Percentiles rank a stretch among this genome's conserved stretches.
These are phyloP conservation scores for Quercus lobata DNA, from an alignment of 331 rosid genomes.

Conservation along the genomic window DNA sequence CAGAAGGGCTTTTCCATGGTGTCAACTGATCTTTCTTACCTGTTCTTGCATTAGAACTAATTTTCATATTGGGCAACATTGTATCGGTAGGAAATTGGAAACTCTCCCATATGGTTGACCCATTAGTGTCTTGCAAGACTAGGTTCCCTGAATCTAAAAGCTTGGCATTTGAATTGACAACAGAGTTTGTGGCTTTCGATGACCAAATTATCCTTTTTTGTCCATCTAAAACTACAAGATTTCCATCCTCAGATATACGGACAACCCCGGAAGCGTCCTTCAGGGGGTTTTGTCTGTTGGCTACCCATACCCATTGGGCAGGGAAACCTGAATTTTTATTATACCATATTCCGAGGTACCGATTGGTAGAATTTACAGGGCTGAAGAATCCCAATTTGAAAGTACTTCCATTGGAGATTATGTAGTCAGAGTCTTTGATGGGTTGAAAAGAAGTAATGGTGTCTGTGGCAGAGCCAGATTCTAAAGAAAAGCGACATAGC, in stretches of 20 bases:
- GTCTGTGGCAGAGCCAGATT: not conserved
- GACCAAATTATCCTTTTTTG: not conserved
- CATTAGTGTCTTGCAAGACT: not conserved
- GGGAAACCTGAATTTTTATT: not conserved
- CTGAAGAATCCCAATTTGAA: not conserved
- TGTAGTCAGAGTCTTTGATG: not conserved
- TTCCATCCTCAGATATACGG: not conserved
- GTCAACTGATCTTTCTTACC: not conserved
- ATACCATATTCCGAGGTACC: not conserved
- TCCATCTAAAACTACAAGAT: constrained; percentile 9
- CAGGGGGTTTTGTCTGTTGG: not conserved
- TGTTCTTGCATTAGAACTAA: not conserved
- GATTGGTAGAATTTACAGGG: not conserved
- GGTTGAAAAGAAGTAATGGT: not conserved
- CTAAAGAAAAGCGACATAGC: not conserved
- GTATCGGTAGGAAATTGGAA: not conserved
- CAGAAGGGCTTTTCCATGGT: constrained; percentile 5
- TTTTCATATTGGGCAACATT: not conserved
- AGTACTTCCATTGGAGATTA: not conserved
- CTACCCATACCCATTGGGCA: not conserved
- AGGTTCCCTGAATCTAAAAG: not conserved
- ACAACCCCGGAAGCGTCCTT: not conserved
- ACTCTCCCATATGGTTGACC: not conserved
- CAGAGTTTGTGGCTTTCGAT: not conserved
- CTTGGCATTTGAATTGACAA: not conserved